Conservation (phyloP, 2,329 filamentous ascomycete genomes). For the Verticillium alfalfae region DNA sequence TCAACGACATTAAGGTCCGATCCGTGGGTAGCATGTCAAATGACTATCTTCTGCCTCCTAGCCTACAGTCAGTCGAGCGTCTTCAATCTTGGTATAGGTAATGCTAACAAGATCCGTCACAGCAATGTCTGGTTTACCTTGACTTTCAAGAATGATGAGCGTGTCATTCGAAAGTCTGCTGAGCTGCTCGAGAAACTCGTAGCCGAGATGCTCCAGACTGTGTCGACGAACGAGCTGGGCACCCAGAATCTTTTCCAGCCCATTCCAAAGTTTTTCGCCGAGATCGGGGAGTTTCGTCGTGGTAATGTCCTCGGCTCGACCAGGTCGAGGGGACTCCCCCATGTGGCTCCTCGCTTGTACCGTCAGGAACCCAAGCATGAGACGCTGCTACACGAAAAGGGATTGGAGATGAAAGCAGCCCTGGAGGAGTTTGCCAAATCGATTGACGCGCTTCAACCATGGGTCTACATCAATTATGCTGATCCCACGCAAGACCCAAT, state of each 20-base stretch:
- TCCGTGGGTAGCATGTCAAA: slow-evolving; percentile 6
- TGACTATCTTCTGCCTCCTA: slow-evolving; percentile 5
- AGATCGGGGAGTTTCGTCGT: slow-evolving; percentile 3
- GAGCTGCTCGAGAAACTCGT: slow-evolving; percentile 8
- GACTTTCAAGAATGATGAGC: slow-evolving; percentile 11
- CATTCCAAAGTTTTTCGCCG: slow-evolving; percentile 8
- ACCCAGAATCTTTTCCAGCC: slow-evolving; percentile 8
- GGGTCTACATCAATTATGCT: slow-evolving; percentile 41
- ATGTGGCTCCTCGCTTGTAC: slow-evolving; percentile 1
- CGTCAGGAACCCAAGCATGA: not conserved
- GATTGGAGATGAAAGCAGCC: not conserved
- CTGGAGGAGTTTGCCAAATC: slow-evolving; percentile 6
- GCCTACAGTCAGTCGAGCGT: slow-evolving; percentile 1
- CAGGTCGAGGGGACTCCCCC: slow-evolving; percentile 4
- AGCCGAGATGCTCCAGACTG: not conserved
- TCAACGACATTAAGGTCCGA: slow-evolving; percentile 3
- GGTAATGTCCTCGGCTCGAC: slow-evolving; percentile 9
- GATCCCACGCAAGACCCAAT: slow-evolving; percentile 27
- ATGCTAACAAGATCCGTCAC: not conserved
- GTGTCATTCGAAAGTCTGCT: slow-evolving; percentile 7
- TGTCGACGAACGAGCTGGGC: slow-evolving; percentile 6
- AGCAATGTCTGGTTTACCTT: slow-evolving; percentile 1
- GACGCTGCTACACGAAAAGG: not conserved
- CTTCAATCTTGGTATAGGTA: not conserved
- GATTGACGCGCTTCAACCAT: slow-evolving; percentile 20